Evolutionary conservation across 805 yeast species (phyloP), one percentile per base, ranked within the genome.

Genomic region (Schwanniomyces pseudopolymorphus): DNA sequence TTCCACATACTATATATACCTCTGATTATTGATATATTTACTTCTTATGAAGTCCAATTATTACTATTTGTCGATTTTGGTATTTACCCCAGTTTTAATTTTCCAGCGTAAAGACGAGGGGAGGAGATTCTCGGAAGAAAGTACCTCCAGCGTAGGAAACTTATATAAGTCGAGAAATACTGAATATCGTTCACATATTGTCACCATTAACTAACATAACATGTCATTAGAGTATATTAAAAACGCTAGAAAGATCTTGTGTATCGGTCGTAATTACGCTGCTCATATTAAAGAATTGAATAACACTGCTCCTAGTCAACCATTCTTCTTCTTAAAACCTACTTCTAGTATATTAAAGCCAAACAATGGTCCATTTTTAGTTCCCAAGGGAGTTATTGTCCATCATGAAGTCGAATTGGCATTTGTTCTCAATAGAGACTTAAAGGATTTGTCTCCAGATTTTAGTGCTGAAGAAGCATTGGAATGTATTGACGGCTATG

Each of bases 261-360:
- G 99, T 67, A 92, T 94, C 54, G 99, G 99, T 39, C 85, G 99
- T 58, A 94, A 94, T 68, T 94, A 90, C 63, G 95, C 89, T n/a
- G 97, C 96, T 17, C 99, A 94, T 59, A 88, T 90, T 61, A 80
- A 85, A 51, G 99, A 94, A 65, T 74, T 94, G 47, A 86, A 88
- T 74, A 94, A 91, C 62, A 67, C 80, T 20, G 76, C 79, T 17
- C 98, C 99, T 2, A 71, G 75, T 28, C 88, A 84, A 60, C 99
- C 99, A 3, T 92, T 94, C 57, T 94, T 85, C 75, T 94, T 94
- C 64, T 70, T 91, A 53, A 94, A 94, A 67, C 99, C 99, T 9
- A 72, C 87, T 3, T 85, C 96, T 4, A 77, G 96, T 5, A 76
- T 90, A 19, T 74, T 94, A 41, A 43, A 70, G 67, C 69, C 73